Evolutionary conservation across 2,329 filamentous ascomycete species (phyloP), one percentile per base, ranked within the genome.

Genomic region (Aspergillus felis): DNA sequence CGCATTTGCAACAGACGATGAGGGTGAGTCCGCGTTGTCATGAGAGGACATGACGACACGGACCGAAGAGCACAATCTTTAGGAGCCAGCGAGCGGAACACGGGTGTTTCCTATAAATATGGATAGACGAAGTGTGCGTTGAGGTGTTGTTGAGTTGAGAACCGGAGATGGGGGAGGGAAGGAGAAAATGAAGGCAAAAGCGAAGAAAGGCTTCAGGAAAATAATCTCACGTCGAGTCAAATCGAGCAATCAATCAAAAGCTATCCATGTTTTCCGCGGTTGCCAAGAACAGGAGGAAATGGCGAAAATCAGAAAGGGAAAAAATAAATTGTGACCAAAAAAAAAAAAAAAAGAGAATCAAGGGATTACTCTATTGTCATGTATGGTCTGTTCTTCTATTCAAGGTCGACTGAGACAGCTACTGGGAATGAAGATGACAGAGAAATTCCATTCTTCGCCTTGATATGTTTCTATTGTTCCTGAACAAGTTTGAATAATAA

Each of bases 21-120:
- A 60, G 60, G 71, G 69, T 62, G 62, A 66, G 68, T 76, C 74
- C 66, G 73, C 71, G 66, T 70, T 65, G 70, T 71, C 74, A 74
- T 75, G 71, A 66, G 68, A 62, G 64, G 71, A 71, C 75, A 77
- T 77, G 72, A 74, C 73, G 71, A 74, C 68, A 69, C 66, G 68
- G 68, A 70, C 71, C 54, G 56, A 53, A 24, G 57, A 58, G 60
- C 61, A 61, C 63, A 62, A 56, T 57, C 56, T 62, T 62, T 62
- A 53, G 46, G 51, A 54, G 54, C 64, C 59, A 59, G 59, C 46
- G 51, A 38, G 53, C 54, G 28, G 53, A 51, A 58, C 62, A 60
- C 60, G 60, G 59, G 29, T 51, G 41, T 17, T 38, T n/a, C 32
- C 32, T 14, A 38, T 14, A 17, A 38, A 38, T 38, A 17, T 38